Percentiles rank a stretch among this genome's conserved stretches.
These are phyloP conservation scores for Ophiosphaerella herpotricha DNA, from an alignment of 2,329 filamentous ascomycete species.

Conservation along the genomic window DNA sequence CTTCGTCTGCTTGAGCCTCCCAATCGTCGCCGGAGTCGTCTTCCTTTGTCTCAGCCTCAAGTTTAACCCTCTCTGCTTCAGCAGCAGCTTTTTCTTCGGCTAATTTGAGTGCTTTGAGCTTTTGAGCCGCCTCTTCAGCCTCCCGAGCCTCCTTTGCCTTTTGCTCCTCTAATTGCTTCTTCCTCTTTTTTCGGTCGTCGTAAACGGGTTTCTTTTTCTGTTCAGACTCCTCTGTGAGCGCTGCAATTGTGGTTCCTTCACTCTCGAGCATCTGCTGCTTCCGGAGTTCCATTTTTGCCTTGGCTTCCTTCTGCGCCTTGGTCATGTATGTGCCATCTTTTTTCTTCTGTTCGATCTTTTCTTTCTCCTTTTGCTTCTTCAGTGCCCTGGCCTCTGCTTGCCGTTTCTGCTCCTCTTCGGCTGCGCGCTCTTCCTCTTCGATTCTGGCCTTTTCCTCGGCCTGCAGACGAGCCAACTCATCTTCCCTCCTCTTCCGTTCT, in stretches of 20 bases:
- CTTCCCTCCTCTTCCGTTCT: conserved; percentile 67
- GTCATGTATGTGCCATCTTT: conserved; percentile 86
- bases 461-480: conserved; percentile 62
- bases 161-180: conserved; percentile 63
- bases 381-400: conserved; percentile 74
- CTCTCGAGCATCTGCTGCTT: conserved; percentile 84
- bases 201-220: conserved; percentile 81
- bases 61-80: conserved; percentile 65
- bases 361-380: conserved; percentile 86
- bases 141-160: conserved; percentile 51
- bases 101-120: conserved; percentile 58
- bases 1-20: conserved; percentile 77
- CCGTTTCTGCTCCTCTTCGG: conserved; percentile 69
- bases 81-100: conserved; percentile 71
- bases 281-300: conserved; percentile 76
- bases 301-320: conserved; percentile 83
- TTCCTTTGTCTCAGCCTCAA: conserved; percentile 65
- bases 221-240: conserved; percentile 60
- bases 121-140: conserved; percentile 61
- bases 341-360: conserved; percentile 84
- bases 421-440: conserved; percentile 67
- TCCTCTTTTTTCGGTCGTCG: conserved; percentile 78
- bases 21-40: conserved; percentile 76
- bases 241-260: conserved; percentile 66
- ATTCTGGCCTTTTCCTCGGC: conserved; percentile 69